Base-by-base conservation (phyloP, 768 basidiomycete species). In the Suillus discolor region DNA sequence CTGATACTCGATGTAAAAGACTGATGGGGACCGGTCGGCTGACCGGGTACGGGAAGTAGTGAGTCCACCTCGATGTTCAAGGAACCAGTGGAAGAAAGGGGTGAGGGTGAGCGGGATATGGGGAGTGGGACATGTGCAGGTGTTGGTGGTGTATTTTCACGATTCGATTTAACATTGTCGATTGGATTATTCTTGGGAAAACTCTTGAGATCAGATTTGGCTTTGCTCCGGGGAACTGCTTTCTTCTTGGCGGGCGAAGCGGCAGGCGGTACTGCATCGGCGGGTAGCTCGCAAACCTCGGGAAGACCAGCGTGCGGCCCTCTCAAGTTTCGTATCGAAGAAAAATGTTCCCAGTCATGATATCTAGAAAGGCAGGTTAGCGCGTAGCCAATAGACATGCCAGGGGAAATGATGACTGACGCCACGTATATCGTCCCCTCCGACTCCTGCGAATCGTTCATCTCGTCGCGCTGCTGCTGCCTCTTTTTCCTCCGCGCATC, bases 311-410 rank as follows among this genome's bases (percentile, higher is more conserved):
- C 79, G 73, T 95, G 94, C 0, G 94, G 95, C 2, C 95, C 95
- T 18, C 82, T 82, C 62, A 95, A 79, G 75, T 94, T 96, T 55
- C 95, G 90, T 65, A 97, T 92, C n/a, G 91, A 93, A 15, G 92
- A 94, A 72, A 96, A 97, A 74, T 97, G 95, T 72, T 97, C 94
- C 92, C 93, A 96, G 75, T 95, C 93, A 72, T 96, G 91, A 74
- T 94, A 96, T 38, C 92, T 93, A 71, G 55, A 57, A 57, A 31
- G 49, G 34, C 65, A 64, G 60, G 72, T 69, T 63, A 70, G 61
- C 34, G 7, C 53, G 62, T 51, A 31, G n/a, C 23, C n/a, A n/a
- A 59, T 62, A 61, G 54, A 25, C 61, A 68, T 64, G 64, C 57
- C 63, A 61, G 15, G 42, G n/a, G 62, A 67, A 63, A 45, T 61